A percentile compares a stretch with the other conserved stretches of the same genome.
phyloP scores from a whole-genome alignment of 2,329 filamentous ascomycete species.

The Fusarium staphyleae region DNA sequence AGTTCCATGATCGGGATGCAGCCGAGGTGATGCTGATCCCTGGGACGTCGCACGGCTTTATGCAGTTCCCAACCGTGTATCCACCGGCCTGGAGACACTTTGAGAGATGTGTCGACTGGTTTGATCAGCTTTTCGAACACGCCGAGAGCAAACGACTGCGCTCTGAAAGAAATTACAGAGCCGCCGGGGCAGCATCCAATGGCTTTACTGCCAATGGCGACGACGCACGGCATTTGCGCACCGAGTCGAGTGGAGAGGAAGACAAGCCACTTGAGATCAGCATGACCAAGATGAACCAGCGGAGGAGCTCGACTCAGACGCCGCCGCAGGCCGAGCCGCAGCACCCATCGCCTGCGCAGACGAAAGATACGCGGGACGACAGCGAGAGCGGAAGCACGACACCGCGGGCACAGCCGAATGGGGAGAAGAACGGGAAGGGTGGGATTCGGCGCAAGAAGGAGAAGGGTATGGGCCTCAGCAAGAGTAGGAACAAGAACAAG shows the following conservation, averaged over 20 bases:
- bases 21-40: slow-evolving; percentile 83
- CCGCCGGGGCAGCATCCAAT: slow-evolving; percentile 8
- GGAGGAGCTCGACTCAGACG: slow-evolving; percentile 41
- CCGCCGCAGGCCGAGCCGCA: slow-evolving; percentile 17
- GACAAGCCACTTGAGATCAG: slow-evolving; percentile 84
- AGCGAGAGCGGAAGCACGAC: slow-evolving; percentile 31
- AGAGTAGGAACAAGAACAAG: slow-evolving; percentile 54
- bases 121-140: slow-evolving; percentile 74
- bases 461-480: slow-evolving; percentile 41
- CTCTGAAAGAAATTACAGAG: slow-evolving; percentile 26
- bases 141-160: slow-evolving; percentile 52
- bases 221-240: slow-evolving; percentile 44
- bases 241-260: slow-evolving; percentile 77
- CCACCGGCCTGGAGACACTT: slow-evolving; percentile 91
- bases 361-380: slow-evolving; percentile 24
- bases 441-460: slow-evolving; percentile 32
- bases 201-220: slow-evolving; percentile 34
- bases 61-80: slow-evolving; percentile 89
- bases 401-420: slow-evolving; percentile 21
- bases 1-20: slow-evolving; percentile 53
- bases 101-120: slow-evolving; percentile 79
- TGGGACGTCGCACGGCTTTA: slow-evolving; percentile 90
- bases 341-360: slow-evolving; percentile 14
- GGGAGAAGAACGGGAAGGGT: slow-evolving; percentile 40
- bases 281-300: slow-evolving; percentile 58